Percentiles rank a stretch among this genome's conserved stretches.
Evolutionary conservation across 352 stramenopile genomes (phyloP).

Genomic region (Pythium aquatile): DNA sequence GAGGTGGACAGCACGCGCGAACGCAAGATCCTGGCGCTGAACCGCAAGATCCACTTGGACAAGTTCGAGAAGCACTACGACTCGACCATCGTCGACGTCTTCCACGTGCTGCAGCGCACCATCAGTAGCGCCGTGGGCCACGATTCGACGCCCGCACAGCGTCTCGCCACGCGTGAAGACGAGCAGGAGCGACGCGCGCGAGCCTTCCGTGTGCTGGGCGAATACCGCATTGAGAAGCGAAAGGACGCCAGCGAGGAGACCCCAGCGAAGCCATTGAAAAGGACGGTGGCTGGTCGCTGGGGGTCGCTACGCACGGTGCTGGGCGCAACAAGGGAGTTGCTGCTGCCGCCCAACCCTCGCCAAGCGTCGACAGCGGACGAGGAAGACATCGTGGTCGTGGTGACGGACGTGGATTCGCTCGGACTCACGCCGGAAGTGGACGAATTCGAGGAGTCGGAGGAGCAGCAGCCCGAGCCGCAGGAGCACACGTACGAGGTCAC

Average conservation of each 20-base stretch:
- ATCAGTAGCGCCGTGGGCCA: constrained; percentile 47
- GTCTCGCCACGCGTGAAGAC: constrained; percentile 45
- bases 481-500: constrained; percentile 15
- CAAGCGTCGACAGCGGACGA: not conserved
- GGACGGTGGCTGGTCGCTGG: not conserved
- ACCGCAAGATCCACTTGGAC: constrained; percentile 50
- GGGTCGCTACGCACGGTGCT: not conserved
- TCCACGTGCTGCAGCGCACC: constrained; percentile 42
- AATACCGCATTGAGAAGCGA: constrained; percentile 40
- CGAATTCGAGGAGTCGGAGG: not conserved
- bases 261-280: constrained; percentile 12
- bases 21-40: constrained; percentile 54
- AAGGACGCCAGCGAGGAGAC: not conserved
- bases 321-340: constrained; percentile 3
- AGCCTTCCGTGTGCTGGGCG: constrained; percentile 51
- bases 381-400: constrained; percentile 6
- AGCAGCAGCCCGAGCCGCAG: constrained; percentile 5
- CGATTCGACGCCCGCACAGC: constrained; percentile 46
- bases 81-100: constrained; percentile 57
- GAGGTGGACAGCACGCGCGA: constrained; percentile 37
- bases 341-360: not conserved
- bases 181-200: constrained; percentile 53
- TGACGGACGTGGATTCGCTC: constrained; percentile 2
- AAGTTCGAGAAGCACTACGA: constrained; percentile 62
- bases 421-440: not conserved